Base-by-base conservation (phyloP, 2,329 filamentous ascomycete species). In the Leptosphaerulina australis region DNA sequence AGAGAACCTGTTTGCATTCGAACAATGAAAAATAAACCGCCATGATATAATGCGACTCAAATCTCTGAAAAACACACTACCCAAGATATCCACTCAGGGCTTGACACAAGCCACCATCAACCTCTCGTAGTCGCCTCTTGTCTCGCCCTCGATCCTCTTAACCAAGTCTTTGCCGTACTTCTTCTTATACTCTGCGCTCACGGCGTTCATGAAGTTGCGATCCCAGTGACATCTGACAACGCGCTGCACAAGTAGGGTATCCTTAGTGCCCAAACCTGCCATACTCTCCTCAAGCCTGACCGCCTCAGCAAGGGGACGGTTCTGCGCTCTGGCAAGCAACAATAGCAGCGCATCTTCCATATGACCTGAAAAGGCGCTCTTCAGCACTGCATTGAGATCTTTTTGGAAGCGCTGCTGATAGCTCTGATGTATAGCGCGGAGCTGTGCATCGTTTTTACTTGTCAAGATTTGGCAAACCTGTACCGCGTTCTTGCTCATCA, bases 141-240 rank as follows among this genome's bases (percentile, higher is more conserved):
- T 95, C 79, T 97, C 93, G 2, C 87, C 85, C 67, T 83, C 83
- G 65, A 97, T 88, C 37, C 91, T 80, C 47, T 79, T 78, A 9
- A 82, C 79, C 47, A 97, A 74, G 55, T 85, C 86, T 63, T 77
- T 84, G 60, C 83, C 81, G 73, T 87, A 95, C 36, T 81, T 81
- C 63, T 88, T 83, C 64, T 85, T 79, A 73, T 91, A 97, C 8
- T 89, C 91, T 0, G 79, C 81, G 74, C 90, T 91, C 49, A 96
- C 87, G 59, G 90, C 87, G 40, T 85, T 83, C 79, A 96, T 80
- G 60, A 88, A 84, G 45, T 79, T 80, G 28, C 81, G 80, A 67
- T 96, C 85, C 93, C 93, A 97, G 73, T 97, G 93, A 38, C 83
- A 80, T 17, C 90, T 81, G 1, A 97, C 83, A 3, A 94, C 81